Percentiles rank a stretch among this genome's conserved stretches.
These are phyloP conservation scores for Phytophthora nicotianae DNA, from an alignment of 352 stramenopile species.

Conservation along the genomic window DNA sequence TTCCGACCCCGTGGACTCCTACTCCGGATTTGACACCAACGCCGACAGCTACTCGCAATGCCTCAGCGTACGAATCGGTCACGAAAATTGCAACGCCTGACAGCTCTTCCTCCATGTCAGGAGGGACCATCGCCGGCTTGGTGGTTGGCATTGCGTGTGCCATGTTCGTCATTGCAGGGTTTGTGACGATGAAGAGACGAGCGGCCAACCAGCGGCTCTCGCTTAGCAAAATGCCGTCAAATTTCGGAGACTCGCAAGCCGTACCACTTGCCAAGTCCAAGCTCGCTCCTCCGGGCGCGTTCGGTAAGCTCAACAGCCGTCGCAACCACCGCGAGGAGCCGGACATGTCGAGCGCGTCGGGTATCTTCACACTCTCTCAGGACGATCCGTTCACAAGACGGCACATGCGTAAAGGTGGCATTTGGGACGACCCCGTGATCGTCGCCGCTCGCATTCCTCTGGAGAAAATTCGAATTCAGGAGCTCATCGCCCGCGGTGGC, in stretches of 20 bases:
- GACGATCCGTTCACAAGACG: conserved; percentile 29
- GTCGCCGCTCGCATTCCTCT: conserved; percentile 48
- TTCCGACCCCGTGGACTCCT: conserved; percentile 7
- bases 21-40: conserved; percentile 2
- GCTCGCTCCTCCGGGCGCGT: conserved; percentile 18
- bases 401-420: conserved; percentile 34
- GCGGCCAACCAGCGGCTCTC: conserved; percentile 7
- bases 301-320: conserved; percentile 31
- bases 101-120: background rate
- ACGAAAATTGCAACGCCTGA: conserved; percentile 15
- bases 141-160: conserved; percentile 24
- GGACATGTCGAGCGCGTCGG: background rate
- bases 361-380: conserved; percentile 17
- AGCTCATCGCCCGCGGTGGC: conserved; percentile 51
- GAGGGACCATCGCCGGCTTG: conserved; percentile 23
- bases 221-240: conserved; percentile 20
- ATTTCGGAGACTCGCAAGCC: conserved; percentile 19
- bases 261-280: conserved; percentile 22
- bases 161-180: conserved; percentile 28
- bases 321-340: background rate
- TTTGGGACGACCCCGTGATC: conserved; percentile 50
- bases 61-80: conserved; percentile 26
- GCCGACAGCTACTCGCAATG: conserved; percentile 14
- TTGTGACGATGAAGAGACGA: conserved; percentile 27
- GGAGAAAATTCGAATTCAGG: conserved; percentile 45